A percentile compares a stretch with the other conserved stretches of the same genome.
Evolutionary conservation across 139 green algal species (phyloP).

Genomic region (Zygnema cylindricum): DNA sequence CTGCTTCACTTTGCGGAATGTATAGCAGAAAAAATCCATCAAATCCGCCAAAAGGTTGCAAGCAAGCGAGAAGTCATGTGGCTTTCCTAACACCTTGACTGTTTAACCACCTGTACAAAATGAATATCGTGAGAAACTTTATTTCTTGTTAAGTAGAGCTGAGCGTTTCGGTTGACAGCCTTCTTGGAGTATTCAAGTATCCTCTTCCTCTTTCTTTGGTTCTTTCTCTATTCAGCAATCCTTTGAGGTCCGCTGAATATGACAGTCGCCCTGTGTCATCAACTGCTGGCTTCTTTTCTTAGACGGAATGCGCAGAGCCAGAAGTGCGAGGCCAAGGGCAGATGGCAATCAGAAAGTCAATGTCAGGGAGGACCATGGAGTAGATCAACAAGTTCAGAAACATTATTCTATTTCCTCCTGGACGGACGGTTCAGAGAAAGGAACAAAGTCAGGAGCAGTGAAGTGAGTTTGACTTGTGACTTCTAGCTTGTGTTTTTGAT

Average conservation of each 20-base stretch:
- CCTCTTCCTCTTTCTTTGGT: too few species aligned
- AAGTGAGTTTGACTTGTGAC: not conserved
- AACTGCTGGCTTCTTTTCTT: not conserved
- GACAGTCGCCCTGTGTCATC: not conserved
- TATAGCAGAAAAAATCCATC: too few species aligned
- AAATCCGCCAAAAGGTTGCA: not conserved
- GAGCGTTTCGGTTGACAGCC: too few species aligned
- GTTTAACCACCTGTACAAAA: not conserved
- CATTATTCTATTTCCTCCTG: not conserved
- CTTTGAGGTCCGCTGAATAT: not conserved
- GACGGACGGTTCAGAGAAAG: not conserved
- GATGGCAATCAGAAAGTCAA: not conserved
- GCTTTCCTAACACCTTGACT: not conserved
- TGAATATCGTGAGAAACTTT: not conserved
- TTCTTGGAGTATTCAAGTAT: too few species aligned
- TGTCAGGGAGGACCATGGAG: not conserved
- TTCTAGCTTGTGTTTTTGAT: too few species aligned
- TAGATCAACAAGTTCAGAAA: not conserved
- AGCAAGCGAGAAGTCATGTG: not conserved
- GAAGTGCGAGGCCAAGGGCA: not conserved
- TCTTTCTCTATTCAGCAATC: not conserved
- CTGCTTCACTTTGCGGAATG: too few species aligned
- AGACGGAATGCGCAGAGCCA: not conserved
- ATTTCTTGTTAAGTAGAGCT: too few species aligned
- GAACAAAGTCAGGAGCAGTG: not conserved